phyloP scores from a whole-genome alignment of 1,139 yeast genomes.

The Diutina sp. region DNA sequence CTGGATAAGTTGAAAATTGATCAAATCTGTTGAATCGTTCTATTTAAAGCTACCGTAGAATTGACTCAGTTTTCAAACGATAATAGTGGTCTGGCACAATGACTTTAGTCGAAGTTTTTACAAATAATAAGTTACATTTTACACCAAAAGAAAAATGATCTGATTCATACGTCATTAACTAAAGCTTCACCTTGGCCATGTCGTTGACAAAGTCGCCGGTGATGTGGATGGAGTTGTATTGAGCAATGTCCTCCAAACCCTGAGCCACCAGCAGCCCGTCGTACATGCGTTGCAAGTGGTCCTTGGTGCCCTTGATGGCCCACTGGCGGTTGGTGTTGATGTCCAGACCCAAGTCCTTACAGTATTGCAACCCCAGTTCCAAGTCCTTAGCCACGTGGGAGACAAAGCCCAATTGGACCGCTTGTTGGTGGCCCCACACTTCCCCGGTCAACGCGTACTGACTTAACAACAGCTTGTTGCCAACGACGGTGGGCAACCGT shows the following conservation, averaged over 20 bases:
- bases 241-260: constrained; percentile 42
- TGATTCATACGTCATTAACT: neutral
- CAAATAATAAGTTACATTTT: no score
- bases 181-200: constrained; percentile 1
- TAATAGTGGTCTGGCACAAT: no score
- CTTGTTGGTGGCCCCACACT: constrained; percentile 42
- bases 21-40: no score
- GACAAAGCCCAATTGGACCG: constrained; percentile 41
- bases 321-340: constrained; percentile 40
- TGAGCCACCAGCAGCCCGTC: constrained; percentile 31
- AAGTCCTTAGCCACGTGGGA: constrained; percentile 33
- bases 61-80: no score
- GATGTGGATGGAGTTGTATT: constrained; percentile 21
- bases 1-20: no score
- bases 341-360: constrained; percentile 35
- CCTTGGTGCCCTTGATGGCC: constrained; percentile 59
- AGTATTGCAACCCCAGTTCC: constrained; percentile 36
- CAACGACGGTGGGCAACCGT: constrained; percentile 44
- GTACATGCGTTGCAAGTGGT: constrained; percentile 38
- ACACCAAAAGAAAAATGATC: no score
- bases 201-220: constrained; percentile 4
- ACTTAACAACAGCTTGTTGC: constrained; percentile 45
- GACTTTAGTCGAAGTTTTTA: no score
- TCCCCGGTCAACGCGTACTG: constrained; percentile 58
- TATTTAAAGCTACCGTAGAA: no score